These are phyloP conservation scores for Larix sibirica DNA, from an alignment of 83 land plant genomes.

Conservation along the genomic window DNA sequence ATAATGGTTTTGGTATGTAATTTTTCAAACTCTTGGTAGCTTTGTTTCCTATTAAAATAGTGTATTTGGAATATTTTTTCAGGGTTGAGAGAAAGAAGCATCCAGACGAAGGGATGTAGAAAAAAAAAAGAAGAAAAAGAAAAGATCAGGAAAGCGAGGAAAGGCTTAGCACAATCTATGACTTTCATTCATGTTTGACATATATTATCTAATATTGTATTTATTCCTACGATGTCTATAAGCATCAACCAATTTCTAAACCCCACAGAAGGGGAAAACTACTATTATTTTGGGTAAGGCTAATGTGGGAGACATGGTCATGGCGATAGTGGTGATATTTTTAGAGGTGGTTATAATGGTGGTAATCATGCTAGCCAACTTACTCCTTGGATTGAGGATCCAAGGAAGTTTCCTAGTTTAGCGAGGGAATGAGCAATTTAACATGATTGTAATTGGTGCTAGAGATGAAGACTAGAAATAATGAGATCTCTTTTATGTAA, in stretches of 20 bases:
- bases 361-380: constrained; percentile 27
- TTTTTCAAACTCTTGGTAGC: not conserved
- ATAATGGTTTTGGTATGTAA: not conserved
- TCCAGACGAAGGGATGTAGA: constrained; percentile 52
- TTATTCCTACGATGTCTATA: constrained; percentile 34
- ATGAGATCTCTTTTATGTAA: no score
- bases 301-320: constrained; percentile 50
- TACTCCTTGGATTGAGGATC: constrained; percentile 51
- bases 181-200: not conserved
- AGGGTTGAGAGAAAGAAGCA: constrained; percentile 63
- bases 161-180: not conserved
- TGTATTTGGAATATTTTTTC: not conserved
- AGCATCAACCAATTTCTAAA: constrained; percentile 74
- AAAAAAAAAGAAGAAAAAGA: no score
- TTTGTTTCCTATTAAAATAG: not conserved
- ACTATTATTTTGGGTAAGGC: constrained; percentile 47
- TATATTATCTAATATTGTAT: not conserved
- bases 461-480: no score
- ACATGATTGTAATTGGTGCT: no score
- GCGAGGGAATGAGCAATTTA: constrained; percentile 24
- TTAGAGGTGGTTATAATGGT: constrained; percentile 37
- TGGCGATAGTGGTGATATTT: constrained; percentile 28
- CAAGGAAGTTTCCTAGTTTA: constrained; percentile 61
- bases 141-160: constrained; percentile 43
- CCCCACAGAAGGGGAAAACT: constrained; percentile 66